Percentiles rank a stretch among this genome's conserved stretches.
These are phyloP conservation scores for Naganishia onofrii DNA, from an alignment of 768 basidiomycete species.

Conservation along the genomic window DNA sequence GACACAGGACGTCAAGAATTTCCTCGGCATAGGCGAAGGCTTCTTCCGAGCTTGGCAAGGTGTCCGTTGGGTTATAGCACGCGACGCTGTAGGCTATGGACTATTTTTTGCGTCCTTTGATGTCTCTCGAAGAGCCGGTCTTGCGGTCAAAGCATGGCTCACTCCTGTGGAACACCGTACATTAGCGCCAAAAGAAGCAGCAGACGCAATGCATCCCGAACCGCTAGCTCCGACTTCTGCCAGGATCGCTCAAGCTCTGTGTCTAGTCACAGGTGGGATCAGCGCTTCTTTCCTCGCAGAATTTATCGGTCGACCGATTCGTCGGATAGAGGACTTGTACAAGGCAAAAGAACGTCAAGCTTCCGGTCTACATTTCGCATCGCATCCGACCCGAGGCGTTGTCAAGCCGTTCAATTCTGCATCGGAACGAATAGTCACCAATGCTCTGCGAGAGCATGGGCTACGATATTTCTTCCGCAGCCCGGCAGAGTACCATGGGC, in stretches of 20 bases:
- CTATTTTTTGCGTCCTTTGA: constrained; percentile 51
- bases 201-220: not conserved
- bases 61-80: constrained; percentile 44
- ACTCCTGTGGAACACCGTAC: constrained; percentile 5
- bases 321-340: constrained; percentile 32
- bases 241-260: constrained; percentile 45
- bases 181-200: not conserved
- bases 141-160: constrained; percentile 42
- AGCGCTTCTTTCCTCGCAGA: constrained; percentile 45
- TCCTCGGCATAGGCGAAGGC: constrained; percentile 29
- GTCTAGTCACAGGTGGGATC: constrained; percentile 47
- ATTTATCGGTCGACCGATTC: constrained; percentile 42
- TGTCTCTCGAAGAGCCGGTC: constrained; percentile 41
- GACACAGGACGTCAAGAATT: constrained; percentile 30
- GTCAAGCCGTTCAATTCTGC: constrained; percentile 22
- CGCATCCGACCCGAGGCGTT: constrained; percentile 10
- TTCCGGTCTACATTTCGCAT: constrained; percentile 22
- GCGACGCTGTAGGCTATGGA: constrained; percentile 47
- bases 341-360: constrained; percentile 18
- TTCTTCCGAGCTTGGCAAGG: constrained; percentile 40
- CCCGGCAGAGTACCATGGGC: constrained; percentile 30
- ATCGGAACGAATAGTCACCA: constrained; percentile 11
- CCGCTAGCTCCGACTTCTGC: constrained; percentile 39
- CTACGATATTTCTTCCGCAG: constrained; percentile 41
- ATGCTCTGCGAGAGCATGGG: constrained; percentile 36